Base-by-base conservation (phyloP, 768 basidiomycete genomes). In the Scleroderma citrinum region DNA sequence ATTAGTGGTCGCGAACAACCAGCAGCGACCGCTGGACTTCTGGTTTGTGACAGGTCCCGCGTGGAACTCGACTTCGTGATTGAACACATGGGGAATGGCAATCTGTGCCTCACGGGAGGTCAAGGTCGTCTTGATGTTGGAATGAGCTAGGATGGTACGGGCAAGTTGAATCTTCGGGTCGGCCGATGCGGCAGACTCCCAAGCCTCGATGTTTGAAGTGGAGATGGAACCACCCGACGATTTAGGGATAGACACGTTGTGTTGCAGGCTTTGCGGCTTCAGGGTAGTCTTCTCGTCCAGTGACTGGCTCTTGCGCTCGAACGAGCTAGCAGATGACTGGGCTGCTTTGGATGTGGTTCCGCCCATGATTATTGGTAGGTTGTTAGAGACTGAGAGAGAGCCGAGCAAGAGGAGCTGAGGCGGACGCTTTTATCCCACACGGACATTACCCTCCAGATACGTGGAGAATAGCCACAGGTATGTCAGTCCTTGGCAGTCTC, bases 1-100 rank as follows among this genome's bases (percentile, higher is more conserved):
- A 66, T 92, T 91, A 53, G 91, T 93, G 7, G 90, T 88, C 2
- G 93, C 89, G 64, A 97, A 97, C 7, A 96, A 74, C 94, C 95
- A 98, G 72, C 94, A 98, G 41, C 94, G 75, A 1, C 94, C 94
- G 49, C 85, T 88, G 62, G 76, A 82, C 70, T 83, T 87, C 78
- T 95, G 92, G 67, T 86, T 80, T 12, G 91, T 93, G 54, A 93
- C 72, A 10, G 92, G 92, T 2, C 76, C 80, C 1, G 91, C 83
- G 74, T 88, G 87, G 70, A 86, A 85, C 47, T 84, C 85, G 19
- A 96, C 61, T 53, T 81, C 73, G 56, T 81, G 76, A 66, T 92
- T 94, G 76, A 94, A 96, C 46, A 94, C 76, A 64, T 90, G 87
- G 39, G 74, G 68, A 61, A 88, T 84, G 3, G 76, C 70, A 48